phyloP scores from a whole-genome alignment of 169 alveolate species.

The Babesia ovata region DNA sequence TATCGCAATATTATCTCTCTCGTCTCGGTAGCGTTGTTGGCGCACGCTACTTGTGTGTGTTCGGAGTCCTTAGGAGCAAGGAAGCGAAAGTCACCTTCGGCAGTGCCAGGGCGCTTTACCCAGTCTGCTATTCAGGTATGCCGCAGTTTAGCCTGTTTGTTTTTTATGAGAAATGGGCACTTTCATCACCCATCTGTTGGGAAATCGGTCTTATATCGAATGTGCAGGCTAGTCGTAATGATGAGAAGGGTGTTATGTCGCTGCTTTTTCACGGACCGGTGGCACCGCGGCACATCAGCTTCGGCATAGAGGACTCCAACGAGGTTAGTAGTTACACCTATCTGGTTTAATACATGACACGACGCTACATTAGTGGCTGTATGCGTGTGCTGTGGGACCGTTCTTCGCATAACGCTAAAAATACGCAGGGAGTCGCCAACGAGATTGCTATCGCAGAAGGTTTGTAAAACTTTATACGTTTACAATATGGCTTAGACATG shows the following conservation, averaged over 20 bases:
- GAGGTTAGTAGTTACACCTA: conserved; percentile 21
- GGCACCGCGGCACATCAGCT: conserved; percentile 36
- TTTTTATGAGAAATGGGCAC: background rate
- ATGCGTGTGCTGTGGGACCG: too few relatives aligned
- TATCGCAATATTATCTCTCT: background rate
- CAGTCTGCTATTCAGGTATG: conserved; percentile 18
- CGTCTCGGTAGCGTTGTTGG: background rate
- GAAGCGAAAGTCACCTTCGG: background rate
- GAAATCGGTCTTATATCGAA: too few relatives aligned
- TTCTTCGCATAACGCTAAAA: background rate
- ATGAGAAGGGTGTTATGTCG: conserved; percentile 45
- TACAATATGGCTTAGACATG: conserved; percentile 13
- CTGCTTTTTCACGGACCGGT: conserved; percentile 60
- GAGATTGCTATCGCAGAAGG: conserved; percentile 53
- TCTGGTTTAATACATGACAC: too few relatives aligned
- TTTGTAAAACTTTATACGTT: background rate
- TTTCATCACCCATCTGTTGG: background rate
- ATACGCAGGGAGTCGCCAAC: conserved; percentile 42
- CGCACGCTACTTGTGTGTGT: background rate
- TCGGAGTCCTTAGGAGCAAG: background rate
- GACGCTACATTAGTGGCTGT: too few relatives aligned
- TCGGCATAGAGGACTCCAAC: conserved; percentile 68
- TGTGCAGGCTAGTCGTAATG: conserved; percentile 13
- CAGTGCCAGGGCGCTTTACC: background rate
- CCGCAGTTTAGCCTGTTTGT: background rate